phyloP scores from a whole-genome alignment of 495 filamentous ascomycete species.

The Neurospora sp. region DNA sequence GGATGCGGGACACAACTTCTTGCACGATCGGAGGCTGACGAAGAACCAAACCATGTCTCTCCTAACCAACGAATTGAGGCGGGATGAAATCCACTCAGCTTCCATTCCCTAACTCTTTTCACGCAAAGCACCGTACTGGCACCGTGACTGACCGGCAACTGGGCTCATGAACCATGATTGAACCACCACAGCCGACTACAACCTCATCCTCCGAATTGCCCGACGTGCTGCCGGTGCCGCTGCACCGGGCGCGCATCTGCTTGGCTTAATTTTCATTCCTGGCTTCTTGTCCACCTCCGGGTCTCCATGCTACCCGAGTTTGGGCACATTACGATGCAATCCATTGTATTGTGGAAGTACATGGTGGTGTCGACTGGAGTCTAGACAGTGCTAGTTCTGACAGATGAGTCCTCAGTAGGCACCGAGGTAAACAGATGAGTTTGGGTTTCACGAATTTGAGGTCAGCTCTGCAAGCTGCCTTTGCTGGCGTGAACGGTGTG shows the following conservation, averaged over 20 bases:
- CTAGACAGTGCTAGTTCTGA: not conserved
- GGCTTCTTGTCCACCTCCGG: not conserved
- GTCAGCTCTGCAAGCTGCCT: not conserved
- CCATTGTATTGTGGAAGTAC: not conserved
- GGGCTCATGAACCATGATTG: not conserved
- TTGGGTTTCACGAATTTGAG: not conserved
- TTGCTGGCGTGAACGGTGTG: not conserved
- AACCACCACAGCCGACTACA: not conserved
- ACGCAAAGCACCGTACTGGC: not conserved
- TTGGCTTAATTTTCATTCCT: not conserved
- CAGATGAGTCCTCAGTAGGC: not conserved
- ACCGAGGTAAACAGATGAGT: not conserved
- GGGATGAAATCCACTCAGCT: not conserved
- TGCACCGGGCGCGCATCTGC: not conserved
- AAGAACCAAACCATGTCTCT: not conserved
- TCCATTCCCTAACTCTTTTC: not conserved
- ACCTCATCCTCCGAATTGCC: not conserved
- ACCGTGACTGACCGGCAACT: not conserved
- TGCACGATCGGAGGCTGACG: not conserved
- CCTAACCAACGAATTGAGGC: not conserved
- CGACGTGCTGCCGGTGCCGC: not conserved
- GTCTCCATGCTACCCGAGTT: not conserved
- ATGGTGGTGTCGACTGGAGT: not conserved
- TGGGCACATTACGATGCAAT: not conserved
- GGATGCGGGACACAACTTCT: not conserved